Percentiles rank a stretch among this genome's conserved stretches.
Conservation (phyloP, 108 stramenopile genomes). For the Cyclotella kingstonii region DNA sequence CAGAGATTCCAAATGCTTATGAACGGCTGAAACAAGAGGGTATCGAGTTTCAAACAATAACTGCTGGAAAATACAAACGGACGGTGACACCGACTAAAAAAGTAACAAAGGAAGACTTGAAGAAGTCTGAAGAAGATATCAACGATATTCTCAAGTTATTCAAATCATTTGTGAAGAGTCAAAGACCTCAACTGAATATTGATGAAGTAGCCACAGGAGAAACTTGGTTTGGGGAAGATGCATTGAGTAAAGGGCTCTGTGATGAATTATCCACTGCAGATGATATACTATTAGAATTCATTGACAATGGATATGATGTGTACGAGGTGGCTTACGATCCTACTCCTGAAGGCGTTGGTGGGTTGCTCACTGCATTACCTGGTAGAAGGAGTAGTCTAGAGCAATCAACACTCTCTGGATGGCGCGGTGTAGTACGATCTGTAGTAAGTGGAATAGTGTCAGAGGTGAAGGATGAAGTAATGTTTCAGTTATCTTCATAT, state of each 20-base stretch:
- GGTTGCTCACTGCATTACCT: conserved; percentile 19
- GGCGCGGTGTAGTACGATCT: conserved; percentile 34
- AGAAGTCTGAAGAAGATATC: conserved; percentile 81
- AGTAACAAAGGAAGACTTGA: conserved; percentile 80
- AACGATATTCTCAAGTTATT: conserved; percentile 81
- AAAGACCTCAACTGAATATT: conserved; percentile 86
- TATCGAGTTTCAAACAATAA: conserved; percentile 92
- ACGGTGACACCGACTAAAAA: conserved; percentile 93
- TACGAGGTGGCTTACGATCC: conserved; percentile 56
- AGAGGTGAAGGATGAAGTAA: conserved; percentile 48
- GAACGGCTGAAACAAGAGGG: conserved; percentile 87
- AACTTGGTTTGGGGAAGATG: conserved; percentile 91
- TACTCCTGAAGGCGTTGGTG: conserved; percentile 16
- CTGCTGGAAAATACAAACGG: conserved; percentile 91
- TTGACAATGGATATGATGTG: conserved; percentile 75
- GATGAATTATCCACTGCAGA: conserved; percentile 89
- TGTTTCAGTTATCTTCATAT: conserved; percentile 32
- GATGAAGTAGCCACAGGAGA: conserved; percentile 92
- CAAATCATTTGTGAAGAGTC: conserved; percentile 71
- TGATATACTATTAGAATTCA: conserved; percentile 72
- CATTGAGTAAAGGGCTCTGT: conserved; percentile 76
- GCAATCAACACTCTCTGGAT: conserved; percentile 25
- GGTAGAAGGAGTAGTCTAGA: conserved; percentile 3
- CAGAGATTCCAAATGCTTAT: conserved; percentile 89
- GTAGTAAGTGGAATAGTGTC: conserved; percentile 49